A percentile compares a stretch with the other conserved stretches of the same genome.
Evolutionary conservation across 345 rosid genomes (phyloP).

Genomic region (Bruguiera sexangula): DNA sequence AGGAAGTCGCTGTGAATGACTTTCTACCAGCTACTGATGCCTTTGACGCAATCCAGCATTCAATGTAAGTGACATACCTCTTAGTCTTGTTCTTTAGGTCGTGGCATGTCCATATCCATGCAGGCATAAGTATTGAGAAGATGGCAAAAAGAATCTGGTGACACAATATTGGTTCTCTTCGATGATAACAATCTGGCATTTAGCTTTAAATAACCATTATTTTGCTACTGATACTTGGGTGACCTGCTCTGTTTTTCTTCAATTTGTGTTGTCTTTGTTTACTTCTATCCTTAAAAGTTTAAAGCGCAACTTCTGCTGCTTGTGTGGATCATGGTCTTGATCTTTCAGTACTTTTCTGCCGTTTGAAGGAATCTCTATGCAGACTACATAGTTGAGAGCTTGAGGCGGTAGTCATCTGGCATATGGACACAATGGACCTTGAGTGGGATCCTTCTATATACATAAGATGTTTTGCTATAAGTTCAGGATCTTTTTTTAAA

Average conservation of each 20-base stretch:
- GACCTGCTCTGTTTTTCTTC: too few species aligned
- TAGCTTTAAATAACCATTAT: too few species aligned
- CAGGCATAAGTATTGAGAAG: not conserved
- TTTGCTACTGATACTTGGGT: too few species aligned
- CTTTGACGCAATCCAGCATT: conserved; percentile 27
- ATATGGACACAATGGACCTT: not conserved
- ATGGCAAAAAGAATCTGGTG: not conserved
- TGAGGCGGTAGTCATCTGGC: conserved; percentile 21
- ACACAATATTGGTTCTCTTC: not conserved
- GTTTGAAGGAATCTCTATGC: conserved; percentile 27
- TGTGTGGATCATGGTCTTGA: not conserved
- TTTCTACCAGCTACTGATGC: conserved; percentile 36
- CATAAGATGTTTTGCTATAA: conserved; percentile 10
- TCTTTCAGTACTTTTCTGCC: not conserved
- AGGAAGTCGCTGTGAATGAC: conserved; percentile 35
- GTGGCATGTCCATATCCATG: not conserved
- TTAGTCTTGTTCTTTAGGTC: not conserved
- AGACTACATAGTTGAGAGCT: conserved; percentile 31
- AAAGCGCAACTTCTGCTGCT: not conserved
- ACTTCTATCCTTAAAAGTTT: too few species aligned
- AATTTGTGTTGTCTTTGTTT: not conserved
- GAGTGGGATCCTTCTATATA: not conserved
- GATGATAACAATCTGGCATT: too few species aligned
- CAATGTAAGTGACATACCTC: conserved; percentile 20
- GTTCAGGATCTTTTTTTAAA: not conserved